Percentiles rank a stretch among this genome's conserved stretches.
Evolutionary conservation across 148 eudicot genomes (phyloP).

Genomic region (Linanthus parryae): DNA sequence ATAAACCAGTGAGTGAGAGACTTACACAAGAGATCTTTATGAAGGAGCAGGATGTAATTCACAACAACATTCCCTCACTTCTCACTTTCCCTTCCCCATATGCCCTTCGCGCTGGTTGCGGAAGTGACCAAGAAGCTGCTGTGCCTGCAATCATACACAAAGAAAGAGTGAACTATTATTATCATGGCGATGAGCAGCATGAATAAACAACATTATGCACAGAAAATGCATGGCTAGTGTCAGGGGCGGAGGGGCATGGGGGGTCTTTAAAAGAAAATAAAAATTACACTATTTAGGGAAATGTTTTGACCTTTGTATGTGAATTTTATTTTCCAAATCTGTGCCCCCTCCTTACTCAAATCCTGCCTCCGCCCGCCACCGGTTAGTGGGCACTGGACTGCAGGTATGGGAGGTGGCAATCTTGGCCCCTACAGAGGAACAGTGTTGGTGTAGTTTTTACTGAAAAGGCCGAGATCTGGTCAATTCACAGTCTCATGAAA

Average conservation of each 20-base stretch:
- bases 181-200: background rate
- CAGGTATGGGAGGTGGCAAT: too few relatives aligned
- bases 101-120: conserved; percentile 79
- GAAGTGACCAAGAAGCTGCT: conserved; percentile 89
- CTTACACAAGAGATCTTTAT: conserved; percentile 5
- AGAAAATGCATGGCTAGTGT: background rate
- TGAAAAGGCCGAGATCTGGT: too few relatives aligned
- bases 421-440: too few relatives aligned
- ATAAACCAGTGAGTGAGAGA: background rate
- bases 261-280: background rate
- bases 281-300: background rate
- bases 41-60: background rate
- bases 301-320: background rate
- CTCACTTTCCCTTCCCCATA: conserved; percentile 42
- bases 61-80: background rate
- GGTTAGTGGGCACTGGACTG: too few relatives aligned
- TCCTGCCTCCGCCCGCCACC: too few relatives aligned
- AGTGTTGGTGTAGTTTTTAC: too few relatives aligned
- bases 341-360: too few relatives aligned
- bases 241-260: background rate
- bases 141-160: conserved; percentile 47
- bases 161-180: background rate
- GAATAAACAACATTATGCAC: background rate
- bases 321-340: background rate
- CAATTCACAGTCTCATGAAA: too few relatives aligned